A percentile compares a stretch with the other conserved stretches of the same genome.
Conservation (phyloP, 2,329 filamentous ascomycete species). For the Aspergillus latus region DNA sequence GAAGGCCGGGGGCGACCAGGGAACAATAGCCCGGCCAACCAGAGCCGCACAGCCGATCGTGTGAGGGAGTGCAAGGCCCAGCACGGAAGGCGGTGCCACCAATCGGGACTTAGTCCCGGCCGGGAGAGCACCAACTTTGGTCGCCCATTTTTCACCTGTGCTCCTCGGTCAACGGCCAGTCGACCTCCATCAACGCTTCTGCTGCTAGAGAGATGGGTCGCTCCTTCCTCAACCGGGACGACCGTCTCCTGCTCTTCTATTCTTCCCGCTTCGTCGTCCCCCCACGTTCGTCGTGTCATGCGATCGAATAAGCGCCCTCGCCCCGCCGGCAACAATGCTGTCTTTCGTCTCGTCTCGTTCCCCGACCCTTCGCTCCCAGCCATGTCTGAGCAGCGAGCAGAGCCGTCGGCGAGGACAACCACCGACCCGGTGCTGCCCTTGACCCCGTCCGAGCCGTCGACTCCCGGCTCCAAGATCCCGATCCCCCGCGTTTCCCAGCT, state of each 20-base stretch:
- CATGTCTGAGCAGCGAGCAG: background rate
- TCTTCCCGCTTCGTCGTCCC: too few relatives aligned
- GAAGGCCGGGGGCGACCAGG: too few relatives aligned
- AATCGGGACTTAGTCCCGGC: background rate
- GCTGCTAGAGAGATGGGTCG: background rate
- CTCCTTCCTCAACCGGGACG: background rate
- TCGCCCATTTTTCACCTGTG: background rate
- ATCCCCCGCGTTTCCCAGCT: conserved; percentile 30
- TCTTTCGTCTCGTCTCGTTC: conserved; percentile 9
- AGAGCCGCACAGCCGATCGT: background rate
- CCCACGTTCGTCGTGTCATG: background rate
- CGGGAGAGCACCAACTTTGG: background rate
- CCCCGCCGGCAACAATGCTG: conserved; percentile 2
- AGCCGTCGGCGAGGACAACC: background rate
- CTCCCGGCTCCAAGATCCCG: conserved; percentile 25
- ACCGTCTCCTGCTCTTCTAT: background rate
- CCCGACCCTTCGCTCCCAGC: background rate
- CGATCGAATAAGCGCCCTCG: conserved; percentile 6
- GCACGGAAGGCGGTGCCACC: background rate
- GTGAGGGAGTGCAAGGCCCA: background rate
- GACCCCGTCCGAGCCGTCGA: background rate
- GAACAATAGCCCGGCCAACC: background rate
- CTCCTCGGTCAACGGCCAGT: background rate
- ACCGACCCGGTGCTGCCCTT: background rate
- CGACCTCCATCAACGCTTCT: background rate